These are phyloP conservation scores for Ascochyta viciae-villosae DNA, from an alignment of 2,329 filamentous ascomycete genomes.

Conservation along the genomic window DNA sequence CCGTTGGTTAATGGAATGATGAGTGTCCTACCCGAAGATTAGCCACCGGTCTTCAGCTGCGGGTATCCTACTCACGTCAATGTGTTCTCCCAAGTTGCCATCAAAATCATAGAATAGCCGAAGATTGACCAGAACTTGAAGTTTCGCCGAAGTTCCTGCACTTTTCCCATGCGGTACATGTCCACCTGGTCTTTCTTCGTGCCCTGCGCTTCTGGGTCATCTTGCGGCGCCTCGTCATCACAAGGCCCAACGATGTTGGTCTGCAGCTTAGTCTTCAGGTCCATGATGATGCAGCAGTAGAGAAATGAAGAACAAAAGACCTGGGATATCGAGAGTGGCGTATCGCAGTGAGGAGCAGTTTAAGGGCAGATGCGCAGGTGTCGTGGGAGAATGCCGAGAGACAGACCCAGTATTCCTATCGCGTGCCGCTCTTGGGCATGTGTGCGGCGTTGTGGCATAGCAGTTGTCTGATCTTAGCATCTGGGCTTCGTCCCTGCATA, in stretches of 20 bases:
- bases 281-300: neutral
- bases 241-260: neutral
- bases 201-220: conserved; percentile 27
- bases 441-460: too few species aligned
- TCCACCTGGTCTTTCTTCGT: conserved; percentile 30
- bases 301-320: too few species aligned
- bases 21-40: conserved; percentile 19
- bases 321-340: too few species aligned
- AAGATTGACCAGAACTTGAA: conserved; percentile 38
- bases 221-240: conserved; percentile 20
- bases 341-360: too few species aligned
- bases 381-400: too few species aligned
- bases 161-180: conserved; percentile 41
- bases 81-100: conserved; percentile 38
- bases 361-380: too few species aligned
- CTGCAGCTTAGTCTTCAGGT: neutral
- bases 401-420: too few species aligned
- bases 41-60: neutral
- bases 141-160: conserved; percentile 36
- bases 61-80: conserved; percentile 19
- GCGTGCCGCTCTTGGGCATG: too few species aligned
- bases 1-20: conserved; percentile 34
- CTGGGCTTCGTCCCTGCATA: too few species aligned
- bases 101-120: conserved; percentile 36
- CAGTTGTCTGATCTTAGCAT: too few species aligned